phyloP scores from a whole-genome alignment of 345 rosid genomes.

The Brassica incana region DNA sequence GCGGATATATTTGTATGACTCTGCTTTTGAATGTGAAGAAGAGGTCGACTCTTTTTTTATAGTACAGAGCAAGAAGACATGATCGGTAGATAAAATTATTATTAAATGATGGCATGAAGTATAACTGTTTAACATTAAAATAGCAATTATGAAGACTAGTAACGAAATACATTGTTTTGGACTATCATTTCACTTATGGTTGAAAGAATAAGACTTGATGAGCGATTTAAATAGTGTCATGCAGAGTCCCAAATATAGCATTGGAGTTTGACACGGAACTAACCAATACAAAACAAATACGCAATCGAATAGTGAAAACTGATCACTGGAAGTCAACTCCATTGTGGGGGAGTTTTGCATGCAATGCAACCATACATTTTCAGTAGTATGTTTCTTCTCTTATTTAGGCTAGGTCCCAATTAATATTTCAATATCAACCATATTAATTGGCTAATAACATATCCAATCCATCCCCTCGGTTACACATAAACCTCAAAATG shows the following conservation, averaged over 20 bases:
- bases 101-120: background rate
- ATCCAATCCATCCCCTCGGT: slow-evolving; percentile 4
- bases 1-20: slow-evolving; percentile 4
- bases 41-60: slow-evolving; percentile 4
- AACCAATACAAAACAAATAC: slow-evolving; percentile 1
- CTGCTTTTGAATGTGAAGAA: slow-evolving; percentile 29
- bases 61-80: slow-evolving; percentile 16
- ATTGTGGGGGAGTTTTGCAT: slow-evolving; percentile 30
- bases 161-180: background rate
- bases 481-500: background rate
- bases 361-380: slow-evolving; percentile 33
- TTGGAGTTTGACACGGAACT: slow-evolving; percentile 19
- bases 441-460: slow-evolving; percentile 11
- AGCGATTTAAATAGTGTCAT: background rate
- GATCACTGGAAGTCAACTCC: slow-evolving; percentile 24
- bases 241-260: background rate
- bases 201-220: background rate
- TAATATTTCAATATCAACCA: background rate
- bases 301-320: slow-evolving; percentile 1
- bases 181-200: background rate
- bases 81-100: background rate
- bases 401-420: background rate
- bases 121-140: background rate
- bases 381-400: background rate
- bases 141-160: background rate